Conservation (phyloP, 78 protist genomes). For the Monosiga brevicollis region DNA sequence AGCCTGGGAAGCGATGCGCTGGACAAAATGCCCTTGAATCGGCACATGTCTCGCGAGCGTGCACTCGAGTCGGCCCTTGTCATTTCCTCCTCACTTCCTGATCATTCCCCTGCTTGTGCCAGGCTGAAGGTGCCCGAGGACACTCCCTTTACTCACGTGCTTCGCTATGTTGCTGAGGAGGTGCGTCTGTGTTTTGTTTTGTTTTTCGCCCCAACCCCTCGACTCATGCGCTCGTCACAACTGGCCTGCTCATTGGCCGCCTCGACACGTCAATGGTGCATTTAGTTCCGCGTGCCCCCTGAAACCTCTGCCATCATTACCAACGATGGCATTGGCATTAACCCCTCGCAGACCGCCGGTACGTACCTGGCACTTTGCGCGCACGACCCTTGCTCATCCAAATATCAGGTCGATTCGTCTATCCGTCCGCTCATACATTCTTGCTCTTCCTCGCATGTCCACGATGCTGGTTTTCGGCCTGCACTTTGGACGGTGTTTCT, state of each 20-base stretch:
- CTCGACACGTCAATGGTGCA: not conserved
- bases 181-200: not conserved
- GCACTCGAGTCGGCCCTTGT: not conserved
- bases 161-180: constrained; percentile 79
- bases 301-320: constrained; percentile 63
- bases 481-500: not conserved
- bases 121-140: constrained; percentile 72
- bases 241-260: too few species aligned
- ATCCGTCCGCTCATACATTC: not conserved
- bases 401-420: not conserved
- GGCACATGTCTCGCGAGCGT: not conserved
- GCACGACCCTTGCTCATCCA: not conserved
- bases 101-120: not conserved
- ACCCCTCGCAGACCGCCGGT: constrained; percentile 75
- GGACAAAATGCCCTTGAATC: not conserved
- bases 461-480: not conserved
- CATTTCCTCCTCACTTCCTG: not conserved
- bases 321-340: constrained; percentile 84
- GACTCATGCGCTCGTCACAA: not conserved
- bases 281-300: constrained; percentile 55
- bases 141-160: constrained; percentile 85
- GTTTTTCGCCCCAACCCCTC: not conserved
- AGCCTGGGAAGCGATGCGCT: not conserved
- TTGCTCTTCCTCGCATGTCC: not conserved
- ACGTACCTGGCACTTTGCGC: not conserved